A percentile compares a stretch with the other conserved stretches of the same genome.
Evolutionary conservation across 208 protist species (phyloP).

Genomic region (Phytomonas francai): DNA sequence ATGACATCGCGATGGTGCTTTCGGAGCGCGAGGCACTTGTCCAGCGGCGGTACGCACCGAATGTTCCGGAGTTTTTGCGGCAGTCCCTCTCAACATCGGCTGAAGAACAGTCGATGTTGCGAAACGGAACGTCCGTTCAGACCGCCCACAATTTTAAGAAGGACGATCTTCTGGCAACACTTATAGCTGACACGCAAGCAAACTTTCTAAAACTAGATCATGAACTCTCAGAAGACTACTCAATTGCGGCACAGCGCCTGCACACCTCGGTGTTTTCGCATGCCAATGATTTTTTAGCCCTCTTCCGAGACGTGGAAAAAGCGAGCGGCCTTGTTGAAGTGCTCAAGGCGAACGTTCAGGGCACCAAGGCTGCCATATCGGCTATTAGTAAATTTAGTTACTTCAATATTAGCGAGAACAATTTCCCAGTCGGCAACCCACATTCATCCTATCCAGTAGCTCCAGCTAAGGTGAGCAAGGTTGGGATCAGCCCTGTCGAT

Average conservation of each 20-base stretch:
- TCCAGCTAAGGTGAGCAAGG: constrained; percentile 15
- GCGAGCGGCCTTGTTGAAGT: constrained; percentile 63
- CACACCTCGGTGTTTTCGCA: constrained; percentile 69
- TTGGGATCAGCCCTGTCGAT: not conserved
- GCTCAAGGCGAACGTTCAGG: constrained; percentile 78
- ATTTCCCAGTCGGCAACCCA: constrained; percentile 1
- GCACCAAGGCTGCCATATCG: constrained; percentile 75
- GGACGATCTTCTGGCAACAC: constrained; percentile 43
- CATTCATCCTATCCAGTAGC: constrained; percentile 11
- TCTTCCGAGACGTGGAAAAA: constrained; percentile 76
- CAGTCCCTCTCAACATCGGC: not conserved
- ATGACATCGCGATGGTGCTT: constrained; percentile 16
- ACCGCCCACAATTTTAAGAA: constrained; percentile 48
- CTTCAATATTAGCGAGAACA: constrained; percentile 19
- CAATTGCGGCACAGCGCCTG: constrained; percentile 48
- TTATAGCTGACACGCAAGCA: constrained; percentile 42
- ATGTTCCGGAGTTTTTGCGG: constrained; percentile 13
- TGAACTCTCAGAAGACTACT: constrained; percentile 64
- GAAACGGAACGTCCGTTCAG: not conserved
- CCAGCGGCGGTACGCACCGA: constrained; percentile 44
- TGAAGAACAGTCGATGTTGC: constrained; percentile 12
- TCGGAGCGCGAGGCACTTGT: constrained; percentile 45
- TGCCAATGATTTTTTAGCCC: constrained; percentile 63
- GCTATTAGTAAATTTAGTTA: constrained; percentile 69
- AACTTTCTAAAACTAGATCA: constrained; percentile 75